Conservation (phyloP, 306 rosid genomes). For the Cucumis hystrix region DNA sequence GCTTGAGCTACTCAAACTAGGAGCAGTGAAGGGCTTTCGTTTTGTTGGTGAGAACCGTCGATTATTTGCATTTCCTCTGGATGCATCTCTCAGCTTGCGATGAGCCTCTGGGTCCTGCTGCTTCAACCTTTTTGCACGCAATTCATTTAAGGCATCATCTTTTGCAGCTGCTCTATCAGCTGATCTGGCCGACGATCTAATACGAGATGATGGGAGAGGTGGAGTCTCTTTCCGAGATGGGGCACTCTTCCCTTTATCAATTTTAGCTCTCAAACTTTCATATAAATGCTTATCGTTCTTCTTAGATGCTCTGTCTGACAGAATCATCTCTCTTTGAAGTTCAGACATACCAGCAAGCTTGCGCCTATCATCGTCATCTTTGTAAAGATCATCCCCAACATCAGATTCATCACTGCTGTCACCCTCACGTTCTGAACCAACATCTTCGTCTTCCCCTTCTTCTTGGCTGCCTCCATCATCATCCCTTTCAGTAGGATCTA, state of each 20-base stretch:
- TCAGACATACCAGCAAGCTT: slow-evolving; percentile 93
- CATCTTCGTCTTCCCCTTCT: slow-evolving; percentile 47
- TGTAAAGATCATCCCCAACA: slow-evolving; percentile 84
- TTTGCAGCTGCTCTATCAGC: slow-evolving; percentile 78
- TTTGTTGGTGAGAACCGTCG: slow-evolving; percentile 36
- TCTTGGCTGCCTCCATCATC: slow-evolving; percentile 75
- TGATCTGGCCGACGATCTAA: slow-evolving; percentile 63
- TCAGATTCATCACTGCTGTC: slow-evolving; percentile 61
- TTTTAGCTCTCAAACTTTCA: slow-evolving; percentile 60
- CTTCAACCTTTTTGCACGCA: slow-evolving; percentile 84
- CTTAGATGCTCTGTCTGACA: slow-evolving; percentile 75
- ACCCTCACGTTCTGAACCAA: slow-evolving; percentile 32
- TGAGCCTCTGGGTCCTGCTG: slow-evolving; percentile 75
- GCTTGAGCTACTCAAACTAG: slow-evolving; percentile 56
- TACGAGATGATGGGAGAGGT: slow-evolving; percentile 53
- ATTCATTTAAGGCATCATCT: slow-evolving; percentile 83
- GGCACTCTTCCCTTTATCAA: slow-evolving; percentile 48
- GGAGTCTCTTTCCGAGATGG: slow-evolving; percentile 44
- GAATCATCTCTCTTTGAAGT: slow-evolving; percentile 90
- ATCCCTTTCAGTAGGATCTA: slow-evolving; percentile 52
- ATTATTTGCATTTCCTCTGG: slow-evolving; percentile 38
- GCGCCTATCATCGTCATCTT: slow-evolving; percentile 58
- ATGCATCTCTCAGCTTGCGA: slow-evolving; percentile 37
- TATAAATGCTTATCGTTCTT: slow-evolving; percentile 60
- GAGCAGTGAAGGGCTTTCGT: slow-evolving; percentile 37